A percentile compares a stretch with the other conserved stretches of the same genome.
Conservation (phyloP, 2,329 filamentous ascomycete species). For the Paecilomyces formosus region DNA sequence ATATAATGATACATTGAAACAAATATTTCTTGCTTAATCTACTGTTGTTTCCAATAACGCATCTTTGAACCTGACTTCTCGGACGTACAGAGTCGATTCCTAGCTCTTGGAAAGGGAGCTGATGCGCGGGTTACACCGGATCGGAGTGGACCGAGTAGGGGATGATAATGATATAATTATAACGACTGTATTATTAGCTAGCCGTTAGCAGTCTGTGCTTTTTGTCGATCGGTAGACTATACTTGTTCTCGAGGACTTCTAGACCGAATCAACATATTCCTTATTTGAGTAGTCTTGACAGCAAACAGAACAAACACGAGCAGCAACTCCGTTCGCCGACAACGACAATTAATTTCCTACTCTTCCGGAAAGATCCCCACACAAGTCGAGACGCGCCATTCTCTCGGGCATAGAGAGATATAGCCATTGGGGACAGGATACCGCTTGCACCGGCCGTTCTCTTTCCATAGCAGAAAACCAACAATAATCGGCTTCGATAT, state of each 20-base stretch:
- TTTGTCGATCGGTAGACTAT: background rate
- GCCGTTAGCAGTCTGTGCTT: background rate
- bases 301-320: background rate
- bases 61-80: no score
- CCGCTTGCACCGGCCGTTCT: background rate
- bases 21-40: background rate
- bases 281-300: background rate
- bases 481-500: background rate
- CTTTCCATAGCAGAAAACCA: background rate
- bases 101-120: background rate
- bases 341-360: background rate
- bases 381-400: background rate
- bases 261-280: background rate
- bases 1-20: background rate
- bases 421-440: background rate
- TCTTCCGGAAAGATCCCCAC: background rate
- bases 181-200: background rate
- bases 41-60: background rate
- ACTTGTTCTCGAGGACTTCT: background rate
- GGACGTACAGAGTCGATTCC: background rate
- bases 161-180: background rate
- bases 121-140: background rate
- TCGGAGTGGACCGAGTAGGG: background rate
- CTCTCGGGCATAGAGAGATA: background rate
- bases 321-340: background rate